These are phyloP conservation scores for Diaporthe sp. DNA, from an alignment of 2,329 filamentous ascomycete genomes.

Conservation along the genomic window DNA sequence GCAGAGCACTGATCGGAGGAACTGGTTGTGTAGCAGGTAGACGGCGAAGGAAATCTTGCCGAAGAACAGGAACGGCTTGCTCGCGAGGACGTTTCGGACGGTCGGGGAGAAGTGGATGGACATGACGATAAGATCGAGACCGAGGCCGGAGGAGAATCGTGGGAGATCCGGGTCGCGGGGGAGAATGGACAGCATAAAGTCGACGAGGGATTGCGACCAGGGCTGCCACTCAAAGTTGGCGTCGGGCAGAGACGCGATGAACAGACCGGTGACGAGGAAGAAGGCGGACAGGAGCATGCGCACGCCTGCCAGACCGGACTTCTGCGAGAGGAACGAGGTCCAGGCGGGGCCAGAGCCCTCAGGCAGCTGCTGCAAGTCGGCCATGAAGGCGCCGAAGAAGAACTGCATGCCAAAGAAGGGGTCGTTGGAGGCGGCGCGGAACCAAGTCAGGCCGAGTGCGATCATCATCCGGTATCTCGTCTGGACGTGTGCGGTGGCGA, in stretches of 20 bases:
- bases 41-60: slow-evolving; percentile 39
- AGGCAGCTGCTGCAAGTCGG: slow-evolving; percentile 37
- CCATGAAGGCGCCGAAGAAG: slow-evolving; percentile 41
- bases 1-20: slow-evolving; percentile 39
- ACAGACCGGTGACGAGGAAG: slow-evolving; percentile 38
- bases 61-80: slow-evolving; percentile 38
- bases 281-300: slow-evolving; percentile 36
- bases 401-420: slow-evolving; percentile 41
- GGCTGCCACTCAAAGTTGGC: slow-evolving; percentile 38
- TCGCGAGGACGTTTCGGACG: slow-evolving; percentile 36
- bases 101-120: slow-evolving; percentile 39
- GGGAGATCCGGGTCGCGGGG: slow-evolving; percentile 38
- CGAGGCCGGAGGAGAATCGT: slow-evolving; percentile 39
- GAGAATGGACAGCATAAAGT: slow-evolving; percentile 37
- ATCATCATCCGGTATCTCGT: slow-evolving; percentile 39
- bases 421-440: slow-evolving; percentile 39
- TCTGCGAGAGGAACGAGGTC: slow-evolving; percentile 34
- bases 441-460: slow-evolving; percentile 35
- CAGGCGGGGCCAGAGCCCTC: slow-evolving; percentile 33
- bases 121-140: slow-evolving; percentile 38
- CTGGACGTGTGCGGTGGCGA: slow-evolving; percentile 38
- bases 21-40: slow-evolving; percentile 40
- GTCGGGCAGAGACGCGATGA: slow-evolving; percentile 38
- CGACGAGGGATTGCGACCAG: slow-evolving; percentile 37
- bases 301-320: slow-evolving; percentile 36